Evolutionary conservation across 768 basidiomycete genomes (phyloP), one percentile per base, ranked within the genome.

Genomic region (Mycena vitilis): DNA sequence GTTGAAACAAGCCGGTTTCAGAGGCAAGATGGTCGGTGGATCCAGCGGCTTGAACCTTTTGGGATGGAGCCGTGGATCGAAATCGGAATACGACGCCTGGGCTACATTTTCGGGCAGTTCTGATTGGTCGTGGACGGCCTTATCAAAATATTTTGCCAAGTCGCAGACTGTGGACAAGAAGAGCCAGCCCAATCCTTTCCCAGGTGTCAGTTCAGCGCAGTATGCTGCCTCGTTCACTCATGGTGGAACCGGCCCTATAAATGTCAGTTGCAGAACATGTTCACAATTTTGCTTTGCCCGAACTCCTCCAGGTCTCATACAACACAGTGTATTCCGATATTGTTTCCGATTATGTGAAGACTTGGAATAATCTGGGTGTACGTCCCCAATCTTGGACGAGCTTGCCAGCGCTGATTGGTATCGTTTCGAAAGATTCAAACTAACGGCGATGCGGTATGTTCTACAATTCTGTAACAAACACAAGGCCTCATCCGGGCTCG

Each of bases 341-440:
- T 15, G 37, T 51, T 49, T n/a, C 48, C 22, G 11, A n/a, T n/a
- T 51, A 49, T 37, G 59, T 51, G 7, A 10, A 36, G 16, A 40
- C 59, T 4, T 60, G 59, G 59, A 60, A 60, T 16, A 60, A 60
- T 51, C 59, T 60, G 4, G 59, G 59, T 22, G 59, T 60, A 49
- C 16, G 59, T 38, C 10, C 56, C 1, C 30, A 30, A 30, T 18
- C 42, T 44, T 44, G 42, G 18, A 18, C 18, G 42, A 44, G 2
- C 42, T 44, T 11, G 18, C 42, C 42, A 30, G 30, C 30, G 5
- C 42, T 13, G 11, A 44, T 18, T 18, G 42, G 18, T 44, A 11
- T 44, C 42, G 12, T 44, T 44, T 44, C 7, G 42, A 44, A 44
- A 44, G 42, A 44, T 44, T 44, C 42, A 44, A 44, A 44, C 42